phyloP scores from a whole-genome alignment of 345 rosid genomes.

The Stellera chamaejasme region DNA sequence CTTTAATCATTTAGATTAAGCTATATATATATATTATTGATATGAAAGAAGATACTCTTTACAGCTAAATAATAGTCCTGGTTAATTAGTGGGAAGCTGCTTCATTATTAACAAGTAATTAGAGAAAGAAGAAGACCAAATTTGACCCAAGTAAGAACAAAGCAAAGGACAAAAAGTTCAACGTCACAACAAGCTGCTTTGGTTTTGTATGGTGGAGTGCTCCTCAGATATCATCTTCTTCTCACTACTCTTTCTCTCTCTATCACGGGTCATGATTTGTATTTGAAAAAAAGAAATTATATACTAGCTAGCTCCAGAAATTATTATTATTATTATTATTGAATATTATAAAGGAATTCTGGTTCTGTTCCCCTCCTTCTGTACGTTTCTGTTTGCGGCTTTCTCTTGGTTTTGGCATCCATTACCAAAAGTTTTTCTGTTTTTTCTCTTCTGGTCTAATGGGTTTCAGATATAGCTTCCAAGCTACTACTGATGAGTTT shows the following conservation, averaged over 20 bases:
- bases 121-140: too few relatives aligned
- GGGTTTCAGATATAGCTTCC: neutral
- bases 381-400: slow-evolving; percentile 15
- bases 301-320: too few relatives aligned
- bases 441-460: too few relatives aligned
- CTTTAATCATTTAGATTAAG: too few relatives aligned
- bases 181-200: slow-evolving; percentile 28
- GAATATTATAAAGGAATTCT: neutral
- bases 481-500: slow-evolving; percentile 1
- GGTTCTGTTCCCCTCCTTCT: neutral
- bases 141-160: slow-evolving; percentile 21
- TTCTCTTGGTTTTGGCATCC: slow-evolving; percentile 20
- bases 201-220: slow-evolving; percentile 27
- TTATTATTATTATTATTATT: too few relatives aligned
- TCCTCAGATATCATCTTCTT: slow-evolving; percentile 7
- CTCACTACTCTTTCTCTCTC: slow-evolving; percentile 22
- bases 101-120: too few relatives aligned
- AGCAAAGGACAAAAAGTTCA: slow-evolving; percentile 50
- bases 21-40: too few relatives aligned
- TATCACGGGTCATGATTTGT: neutral
- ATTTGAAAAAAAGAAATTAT: too few relatives aligned
- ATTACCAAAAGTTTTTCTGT: slow-evolving; percentile 8
- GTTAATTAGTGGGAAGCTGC: too few relatives aligned
- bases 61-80: too few relatives aligned
- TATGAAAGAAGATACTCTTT: too few relatives aligned